phyloP scores from a whole-genome alignment of 1,139 yeast genomes.

The Saccharomyces hybrid region DNA sequence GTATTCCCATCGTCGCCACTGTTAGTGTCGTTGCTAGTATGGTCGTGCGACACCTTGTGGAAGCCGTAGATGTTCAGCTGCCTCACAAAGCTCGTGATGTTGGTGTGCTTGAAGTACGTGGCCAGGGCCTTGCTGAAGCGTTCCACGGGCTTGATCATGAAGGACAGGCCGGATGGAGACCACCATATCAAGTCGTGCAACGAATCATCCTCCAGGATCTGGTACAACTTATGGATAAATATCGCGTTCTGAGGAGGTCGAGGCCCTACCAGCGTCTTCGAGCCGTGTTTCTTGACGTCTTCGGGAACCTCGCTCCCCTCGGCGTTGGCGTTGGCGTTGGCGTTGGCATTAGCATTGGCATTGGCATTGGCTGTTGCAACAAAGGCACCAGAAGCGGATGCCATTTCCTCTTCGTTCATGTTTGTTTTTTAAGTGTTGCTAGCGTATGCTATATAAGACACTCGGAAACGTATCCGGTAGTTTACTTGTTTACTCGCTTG shows the following conservation, averaged over 20 bases:
- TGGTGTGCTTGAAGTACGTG: slow-evolving; percentile 67
- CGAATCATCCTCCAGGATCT: slow-evolving; percentile 50
- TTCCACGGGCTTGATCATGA: slow-evolving; percentile 43
- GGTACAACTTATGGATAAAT: slow-evolving; percentile 57
- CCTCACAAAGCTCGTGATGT: slow-evolving; percentile 71
- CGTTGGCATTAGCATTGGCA: too few species aligned
- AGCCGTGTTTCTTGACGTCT: not conserved
- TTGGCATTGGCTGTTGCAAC: too few species aligned
- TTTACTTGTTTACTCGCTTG: too few species aligned
- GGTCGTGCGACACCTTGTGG: slow-evolving; percentile 53
- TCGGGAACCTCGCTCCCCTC: not conserved
- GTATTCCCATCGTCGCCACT: slow-evolving; percentile 5
- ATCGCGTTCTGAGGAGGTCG: slow-evolving; percentile 36
- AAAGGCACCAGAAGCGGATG: not conserved
- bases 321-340: too few species aligned
- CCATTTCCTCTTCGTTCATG: not conserved
- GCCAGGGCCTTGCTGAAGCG: slow-evolving; percentile 53
- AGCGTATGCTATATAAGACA: too few species aligned
- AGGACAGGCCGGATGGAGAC: slow-evolving; percentile 40
- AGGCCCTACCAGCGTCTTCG: not conserved
- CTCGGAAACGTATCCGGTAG: too few species aligned
- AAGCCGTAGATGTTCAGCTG: slow-evolving; percentile 68
- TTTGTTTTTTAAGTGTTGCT: not conserved
- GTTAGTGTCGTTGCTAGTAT: slow-evolving; percentile 12
- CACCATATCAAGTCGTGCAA: slow-evolving; percentile 49